Evolutionary conservation across 192 early-diverging fungal genomes (phyloP), one percentile per base, ranked within the genome.

Genomic region (Linnemannia exigua): DNA sequence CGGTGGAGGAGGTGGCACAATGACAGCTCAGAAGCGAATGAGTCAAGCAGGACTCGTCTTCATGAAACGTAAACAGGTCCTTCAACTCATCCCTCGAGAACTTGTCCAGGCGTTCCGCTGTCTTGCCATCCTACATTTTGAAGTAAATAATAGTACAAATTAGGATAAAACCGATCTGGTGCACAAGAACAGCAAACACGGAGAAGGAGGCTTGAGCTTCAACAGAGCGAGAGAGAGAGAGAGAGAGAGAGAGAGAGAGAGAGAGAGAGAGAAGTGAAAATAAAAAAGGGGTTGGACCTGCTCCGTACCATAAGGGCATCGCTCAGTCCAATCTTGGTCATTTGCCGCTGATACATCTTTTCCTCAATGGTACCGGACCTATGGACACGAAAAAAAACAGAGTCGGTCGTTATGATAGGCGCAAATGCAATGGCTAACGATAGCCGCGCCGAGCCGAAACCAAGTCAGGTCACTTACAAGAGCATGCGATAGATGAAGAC

Each of bases 311-410:
- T 92, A 15, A 94, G 63, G 0, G 87, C 74, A 66, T 93, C 92
- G 74, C 92, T 92, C 2, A 94, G 81, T 8, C 88, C 88, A 47
- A 88, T 61, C 78, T 94, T 94, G 7, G 89, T 91, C 48, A 94
- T 74, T 76, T 94, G 93, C 1, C 93, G 87, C 66, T 94, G 93
- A 69, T 91, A 93, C 50, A 94, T 94, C 68, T 89, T 88, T 73
- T 93, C 92, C 79, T 90, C 87, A 41, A 88, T 84, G 4, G 87
- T 88, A 25, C 88, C 89, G 16, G 85, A 77, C 22, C 87, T 81
- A 66, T 63, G 8, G 28, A 3, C 28, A 63, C 28, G 28, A 63
- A 63, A 63, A 3, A 31, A 31, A 28, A 61, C 9, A 47, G 44
- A 31, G 17, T 19, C 15, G 16, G 44, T 72, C 19, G 19, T 41